These are phyloP conservation scores for Serendipita vermifera DNA, from an alignment of 768 basidiomycete genomes.

Conservation along the genomic window DNA sequence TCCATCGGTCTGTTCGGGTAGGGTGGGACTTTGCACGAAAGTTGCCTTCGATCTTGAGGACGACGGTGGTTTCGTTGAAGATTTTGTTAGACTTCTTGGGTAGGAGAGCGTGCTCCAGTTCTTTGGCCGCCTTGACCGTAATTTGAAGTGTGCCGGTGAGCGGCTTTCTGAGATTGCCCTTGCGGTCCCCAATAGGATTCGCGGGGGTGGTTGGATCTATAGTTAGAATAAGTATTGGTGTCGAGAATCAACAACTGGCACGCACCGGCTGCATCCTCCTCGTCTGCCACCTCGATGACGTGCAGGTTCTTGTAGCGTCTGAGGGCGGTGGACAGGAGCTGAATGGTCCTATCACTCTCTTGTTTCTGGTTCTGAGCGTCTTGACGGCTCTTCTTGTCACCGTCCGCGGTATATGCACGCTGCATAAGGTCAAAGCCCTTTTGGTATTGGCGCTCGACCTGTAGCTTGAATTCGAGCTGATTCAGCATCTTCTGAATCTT, in stretches of 20 bases:
- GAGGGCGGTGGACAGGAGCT: constrained; percentile 78
- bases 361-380: constrained; percentile 90
- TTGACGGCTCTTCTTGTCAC: constrained; percentile 87
- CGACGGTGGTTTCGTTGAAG: constrained; percentile 73
- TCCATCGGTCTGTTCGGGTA: constrained; percentile 91
- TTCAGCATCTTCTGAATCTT: constrained; percentile 98
- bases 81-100: constrained; percentile 63
- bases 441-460: constrained; percentile 97
- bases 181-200: constrained; percentile 60
- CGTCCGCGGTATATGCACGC: constrained; percentile 88
- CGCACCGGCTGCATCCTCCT: constrained; percentile 48
- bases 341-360: constrained; percentile 94
- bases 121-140: constrained; percentile 78
- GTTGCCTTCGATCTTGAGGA: constrained; percentile 92
- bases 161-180: constrained; percentile 87
- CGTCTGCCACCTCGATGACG: constrained; percentile 69
- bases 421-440: constrained; percentile 99
- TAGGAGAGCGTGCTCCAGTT: constrained; percentile 88
- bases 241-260: constrained; percentile 28
- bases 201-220: constrained; percentile 18
- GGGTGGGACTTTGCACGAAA: constrained; percentile 86
- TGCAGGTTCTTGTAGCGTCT: constrained; percentile 95
- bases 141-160: constrained; percentile 85
- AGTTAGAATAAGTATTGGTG: neutral
- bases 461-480: constrained; percentile 97